Base-by-base conservation (phyloP, 2,329 filamentous ascomycete genomes). In the Apiospora saccharicola region DNA sequence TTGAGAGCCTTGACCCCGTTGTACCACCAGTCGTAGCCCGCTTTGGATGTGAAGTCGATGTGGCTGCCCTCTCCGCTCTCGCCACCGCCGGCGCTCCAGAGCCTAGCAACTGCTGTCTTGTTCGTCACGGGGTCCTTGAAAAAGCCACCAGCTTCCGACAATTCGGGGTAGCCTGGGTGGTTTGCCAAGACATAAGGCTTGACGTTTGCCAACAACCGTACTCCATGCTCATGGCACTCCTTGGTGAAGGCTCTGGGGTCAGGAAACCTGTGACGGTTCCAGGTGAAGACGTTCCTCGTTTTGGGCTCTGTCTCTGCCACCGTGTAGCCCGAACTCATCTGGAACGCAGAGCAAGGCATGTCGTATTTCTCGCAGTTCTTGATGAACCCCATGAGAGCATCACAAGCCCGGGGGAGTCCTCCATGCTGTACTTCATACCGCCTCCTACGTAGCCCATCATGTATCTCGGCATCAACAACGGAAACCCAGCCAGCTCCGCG, bases 321-420 rank as follows among this genome's bases (percentile, higher is more conserved):
- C 0, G 91, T 93, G 78, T 94, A 94, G 0, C 92, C 92, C 0
- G 90, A 92, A 34, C 89, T 91, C 91, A 93, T 91, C 78, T 93
- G 91, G 78, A 92, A 91, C 0, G 89, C 91, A 0, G 91, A 93
- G 76, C 91, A 92, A 2, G 91, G 91, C 69, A 93, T 93, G 41
- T 89, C 91, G 74, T 93, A 84, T 75, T 90, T 83, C 78, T 89
- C 88, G 75, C 92, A 84, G 78, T 91, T 90, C 19, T 83, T 82
- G 0, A 90, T 88, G 78, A 93, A 90, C 4, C 88, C 86, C 67
- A 92, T 82, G 3, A 93, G 82, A 0, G 86, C 88, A 68, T 92
- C 86, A 41, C 85, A 90, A 83, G 71, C 92, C 3, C 83, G 84
- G 86, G 86, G 0, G 83, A 79, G 73, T 88, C 85, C 7, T 85